Evolutionary conservation across 768 basidiomycete genomes (phyloP).

Genomic region (Amanita rimosa): DNA sequence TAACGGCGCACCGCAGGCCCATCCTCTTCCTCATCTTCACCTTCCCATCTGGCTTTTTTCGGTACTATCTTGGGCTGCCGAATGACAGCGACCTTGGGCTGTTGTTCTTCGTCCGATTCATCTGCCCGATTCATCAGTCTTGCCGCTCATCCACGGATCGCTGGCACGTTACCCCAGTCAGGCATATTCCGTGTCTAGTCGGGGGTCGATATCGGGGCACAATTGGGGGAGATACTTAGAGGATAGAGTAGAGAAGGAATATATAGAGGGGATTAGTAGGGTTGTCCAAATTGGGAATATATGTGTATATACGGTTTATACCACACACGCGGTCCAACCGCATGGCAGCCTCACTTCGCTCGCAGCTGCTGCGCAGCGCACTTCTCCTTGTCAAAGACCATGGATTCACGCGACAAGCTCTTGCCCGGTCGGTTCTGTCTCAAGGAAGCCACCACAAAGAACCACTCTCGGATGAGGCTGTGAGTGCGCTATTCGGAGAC

Average conservation of each 20-base stretch:
- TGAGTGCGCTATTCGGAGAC: slow-evolving; percentile 62
- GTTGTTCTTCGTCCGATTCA: slow-evolving; percentile 26
- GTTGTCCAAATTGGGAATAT: neutral
- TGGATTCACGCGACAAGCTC: slow-evolving; percentile 66
- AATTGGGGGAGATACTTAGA: no score
- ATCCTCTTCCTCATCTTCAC: slow-evolving; percentile 86
- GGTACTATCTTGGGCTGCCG: slow-evolving; percentile 14
- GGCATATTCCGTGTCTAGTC: slow-evolving; percentile 17
- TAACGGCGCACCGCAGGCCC: slow-evolving; percentile 52
- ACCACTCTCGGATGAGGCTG: slow-evolving; percentile 60
- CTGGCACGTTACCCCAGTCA: slow-evolving; percentile 25
- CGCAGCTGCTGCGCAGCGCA: slow-evolving; percentile 45
- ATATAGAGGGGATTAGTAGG: no score
- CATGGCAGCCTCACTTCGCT: slow-evolving; percentile 10
- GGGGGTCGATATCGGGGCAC: no score
- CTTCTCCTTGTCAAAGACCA: slow-evolving; percentile 52
- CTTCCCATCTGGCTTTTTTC: slow-evolving; percentile 69
- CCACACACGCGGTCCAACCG: no score
- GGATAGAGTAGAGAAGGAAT: no score
- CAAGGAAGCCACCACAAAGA: slow-evolving; percentile 35
- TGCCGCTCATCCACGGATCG: neutral
- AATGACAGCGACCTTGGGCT: slow-evolving; percentile 12
- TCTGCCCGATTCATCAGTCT: slow-evolving; percentile 12
- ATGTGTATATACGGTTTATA: no score
- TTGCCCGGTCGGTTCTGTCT: slow-evolving; percentile 51